phyloP scores from a whole-genome alignment of 257 asterid species.

The Ajuga chamaepitys region DNA sequence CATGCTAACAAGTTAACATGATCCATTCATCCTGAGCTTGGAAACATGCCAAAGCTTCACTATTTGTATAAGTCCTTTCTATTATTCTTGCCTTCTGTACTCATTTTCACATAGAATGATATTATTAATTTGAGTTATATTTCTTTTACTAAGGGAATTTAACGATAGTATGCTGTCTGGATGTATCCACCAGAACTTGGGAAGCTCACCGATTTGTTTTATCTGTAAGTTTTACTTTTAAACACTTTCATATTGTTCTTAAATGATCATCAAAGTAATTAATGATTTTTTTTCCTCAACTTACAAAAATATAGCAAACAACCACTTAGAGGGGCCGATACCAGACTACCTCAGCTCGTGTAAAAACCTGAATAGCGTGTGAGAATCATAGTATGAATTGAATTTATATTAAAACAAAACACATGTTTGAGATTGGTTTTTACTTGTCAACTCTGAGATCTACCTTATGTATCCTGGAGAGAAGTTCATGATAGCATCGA shows the following conservation, averaged over 20 bases:
- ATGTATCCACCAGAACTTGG: slow-evolving; percentile 85
- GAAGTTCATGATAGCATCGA: no score
- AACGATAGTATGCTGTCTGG: slow-evolving; percentile 80
- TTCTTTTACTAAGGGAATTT: slow-evolving; percentile 49
- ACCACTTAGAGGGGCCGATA: slow-evolving; percentile 66
- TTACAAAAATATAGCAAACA: slow-evolving; percentile 88
- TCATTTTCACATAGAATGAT: neutral
- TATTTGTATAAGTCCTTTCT: slow-evolving; percentile 44
- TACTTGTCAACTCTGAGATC: no score
- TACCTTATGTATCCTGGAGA: no score
- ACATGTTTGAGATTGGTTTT: neutral
- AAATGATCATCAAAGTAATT: neutral
- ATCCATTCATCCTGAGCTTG: slow-evolving; percentile 85
- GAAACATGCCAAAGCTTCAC: slow-evolving; percentile 95
- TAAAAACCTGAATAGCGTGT: slow-evolving; percentile 93
- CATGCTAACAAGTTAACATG: slow-evolving; percentile 89
- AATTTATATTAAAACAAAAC: neutral
- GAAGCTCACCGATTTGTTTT: slow-evolving; percentile 83
- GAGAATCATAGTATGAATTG: slow-evolving; percentile 20
- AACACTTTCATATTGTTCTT: neutral
- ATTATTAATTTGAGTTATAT: neutral
- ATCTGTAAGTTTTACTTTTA: slow-evolving; percentile 44
- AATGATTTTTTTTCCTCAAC: neutral
- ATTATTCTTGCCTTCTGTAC: neutral
- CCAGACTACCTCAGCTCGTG: slow-evolving; percentile 95